Evolutionary conservation across 768 basidiomycete genomes (phyloP).

Genomic region (Lactarius psammicola): DNA sequence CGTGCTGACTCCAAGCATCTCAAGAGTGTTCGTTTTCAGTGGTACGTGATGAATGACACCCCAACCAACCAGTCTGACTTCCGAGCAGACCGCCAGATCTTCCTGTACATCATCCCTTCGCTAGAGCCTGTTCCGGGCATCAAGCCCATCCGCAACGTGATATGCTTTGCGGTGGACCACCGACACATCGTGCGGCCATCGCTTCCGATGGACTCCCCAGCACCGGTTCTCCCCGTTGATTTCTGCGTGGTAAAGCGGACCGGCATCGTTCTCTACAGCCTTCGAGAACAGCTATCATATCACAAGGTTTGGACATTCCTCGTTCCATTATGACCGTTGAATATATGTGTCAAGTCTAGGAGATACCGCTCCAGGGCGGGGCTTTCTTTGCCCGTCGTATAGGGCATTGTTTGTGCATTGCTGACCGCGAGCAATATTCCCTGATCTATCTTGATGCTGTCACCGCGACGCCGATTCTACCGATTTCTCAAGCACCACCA

Average conservation of each 20-base stretch:
- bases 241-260: constrained; percentile 72
- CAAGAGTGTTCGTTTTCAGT: constrained; percentile 70
- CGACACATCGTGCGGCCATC: constrained; percentile 56
- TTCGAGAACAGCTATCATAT: constrained; percentile 63
- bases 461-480: constrained; percentile 69
- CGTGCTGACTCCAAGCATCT: constrained; percentile 71
- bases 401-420: constrained; percentile 66
- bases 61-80: constrained; percentile 12
- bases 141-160: constrained; percentile 77
- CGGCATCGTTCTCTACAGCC: constrained; percentile 58
- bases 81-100: constrained; percentile 55
- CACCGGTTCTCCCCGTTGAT: constrained; percentile 54
- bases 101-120: constrained; percentile 78
- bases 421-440: constrained; percentile 70
- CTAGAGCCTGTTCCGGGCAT: constrained; percentile 69
- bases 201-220: constrained; percentile 40
- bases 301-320: constrained; percentile 49
- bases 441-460: constrained; percentile 76
- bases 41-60: constrained; percentile 45
- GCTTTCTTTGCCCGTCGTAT: constrained; percentile 59
- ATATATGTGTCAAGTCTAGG: constrained; percentile 41
- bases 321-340: constrained; percentile 9
- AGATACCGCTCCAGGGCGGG: constrained; percentile 65
- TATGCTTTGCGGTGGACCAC: constrained; percentile 82
- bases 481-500: constrained; percentile 63